Base-by-base conservation (phyloP, 2,329 filamentous ascomycete species). In the Bretziella fagacearum region DNA sequence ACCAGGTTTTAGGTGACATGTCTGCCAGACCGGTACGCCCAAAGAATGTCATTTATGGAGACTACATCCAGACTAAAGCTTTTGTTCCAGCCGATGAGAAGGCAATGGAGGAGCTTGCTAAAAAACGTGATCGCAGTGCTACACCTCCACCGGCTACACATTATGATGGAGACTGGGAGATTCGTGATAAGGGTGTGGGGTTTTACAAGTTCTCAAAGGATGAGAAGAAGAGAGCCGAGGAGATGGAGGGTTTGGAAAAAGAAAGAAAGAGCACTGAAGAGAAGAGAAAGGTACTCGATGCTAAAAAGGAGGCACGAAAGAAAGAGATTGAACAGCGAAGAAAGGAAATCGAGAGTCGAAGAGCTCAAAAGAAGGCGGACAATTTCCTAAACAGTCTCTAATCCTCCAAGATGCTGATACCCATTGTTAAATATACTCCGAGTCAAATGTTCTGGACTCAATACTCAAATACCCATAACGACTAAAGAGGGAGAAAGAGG, bases 141-240 rank as follows among this genome's bases (percentile, higher is more conserved):
- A 94, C 87, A 42, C 85, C 87, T 46, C 87, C 86, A 4, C 75
- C 79, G 6, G 74, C 80, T 55, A 69, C 71, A 56, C 89, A 96
- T 63, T 98, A 96, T 62, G 82, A 95, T 60, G 84, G 84, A 1
- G 73, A 74, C 51, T 72, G 71, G 51, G 91, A 98, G 69, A 77
- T 94, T 42, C 70, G 91, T 51, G 84, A 77, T 37, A 89, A 91
- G 56, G 91, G 91, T 3, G 84, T 83, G 0, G 91, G 84, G 0
- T 98, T 96, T 63, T 95, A 86, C 65, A 78, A 81, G 48, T 96
- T 98, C 59, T 84, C 80, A 50, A 74, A 73, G 53, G 81, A 93
- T 60, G 78, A 81, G 57, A 77, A 73, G 53, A 67, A 69, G 53
- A 68, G 79, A 57, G 62, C 63, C 56, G 56, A 56, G 42, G 84